These are phyloP conservation scores for Emericellopsis atlantica DNA, from an alignment of 2,329 filamentous ascomycete species.

Conservation along the genomic window DNA sequence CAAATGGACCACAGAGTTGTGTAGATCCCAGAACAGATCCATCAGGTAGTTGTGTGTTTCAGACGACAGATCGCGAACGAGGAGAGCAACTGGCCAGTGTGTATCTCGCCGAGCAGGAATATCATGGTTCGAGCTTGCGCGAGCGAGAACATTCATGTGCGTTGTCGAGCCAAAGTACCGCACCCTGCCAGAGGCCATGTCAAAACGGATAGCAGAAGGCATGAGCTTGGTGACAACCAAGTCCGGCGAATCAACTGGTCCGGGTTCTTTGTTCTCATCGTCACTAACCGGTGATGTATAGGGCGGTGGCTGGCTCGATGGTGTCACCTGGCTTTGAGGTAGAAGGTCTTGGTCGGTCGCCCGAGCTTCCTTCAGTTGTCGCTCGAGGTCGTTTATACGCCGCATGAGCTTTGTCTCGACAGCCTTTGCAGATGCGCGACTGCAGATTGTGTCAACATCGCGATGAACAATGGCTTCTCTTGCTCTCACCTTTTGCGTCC, in stretches of 20 bases:
- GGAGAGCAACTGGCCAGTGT: conserved; percentile 4
- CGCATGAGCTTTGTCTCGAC: conserved; percentile 1
- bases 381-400: conserved; percentile 2
- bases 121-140: background rate
- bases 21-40: conserved; percentile 7
- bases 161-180: conserved; percentile 5
- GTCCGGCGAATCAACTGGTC: background rate
- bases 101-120: background rate
- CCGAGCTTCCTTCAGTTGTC: conserved; percentile 1
- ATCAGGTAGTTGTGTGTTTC: conserved; percentile 8
- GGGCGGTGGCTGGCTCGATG: background rate
- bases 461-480: background rate
- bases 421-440: conserved; percentile 3
- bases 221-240: conserved; percentile 2
- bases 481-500: conserved; percentile 3
- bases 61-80: conserved; percentile 3
- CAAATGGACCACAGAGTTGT: conserved; percentile 8
- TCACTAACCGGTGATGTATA: conserved; percentile 1
- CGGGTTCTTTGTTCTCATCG: background rate
- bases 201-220: conserved; percentile 4
- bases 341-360: background rate
- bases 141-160: conserved; percentile 4
- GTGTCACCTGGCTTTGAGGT: background rate
- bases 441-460: background rate
- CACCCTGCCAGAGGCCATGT: conserved; percentile 4